These are phyloP conservation scores for Vaccinium vitisidaea DNA, from an alignment of 148 eudicot species.

Conservation along the genomic window DNA sequence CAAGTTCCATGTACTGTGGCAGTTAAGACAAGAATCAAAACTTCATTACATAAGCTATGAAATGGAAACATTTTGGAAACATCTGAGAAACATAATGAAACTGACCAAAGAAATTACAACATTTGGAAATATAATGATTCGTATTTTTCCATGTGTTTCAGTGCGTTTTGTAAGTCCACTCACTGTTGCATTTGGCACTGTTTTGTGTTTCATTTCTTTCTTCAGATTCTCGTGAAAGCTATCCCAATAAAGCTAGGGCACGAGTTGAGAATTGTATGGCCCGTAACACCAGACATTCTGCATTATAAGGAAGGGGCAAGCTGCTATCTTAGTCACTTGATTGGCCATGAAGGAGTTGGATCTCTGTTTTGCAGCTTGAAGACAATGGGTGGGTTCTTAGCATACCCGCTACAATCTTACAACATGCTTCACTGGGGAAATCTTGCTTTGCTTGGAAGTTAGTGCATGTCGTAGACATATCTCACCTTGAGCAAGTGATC, in stretches of 20 bases:
- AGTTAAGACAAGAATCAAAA: not conserved
- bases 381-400: slow-evolving; percentile 5
- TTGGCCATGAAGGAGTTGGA: slow-evolving; percentile 6
- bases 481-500: not conserved
- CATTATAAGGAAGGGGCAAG: slow-evolving; percentile 2
- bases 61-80: not conserved
- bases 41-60: not conserved
- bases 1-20: not conserved
- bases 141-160: not conserved
- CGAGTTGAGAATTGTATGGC: not conserved
- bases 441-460: not conserved
- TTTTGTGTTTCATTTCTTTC: slow-evolving; percentile 1
- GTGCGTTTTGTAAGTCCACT: not conserved
- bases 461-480: not conserved
- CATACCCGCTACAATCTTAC: not conserved
- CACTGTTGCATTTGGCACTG: not conserved
- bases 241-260: not conserved
- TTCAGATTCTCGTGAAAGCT: slow-evolving; percentile 3
- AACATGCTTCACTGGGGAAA: not conserved
- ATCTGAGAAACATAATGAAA: not conserved
- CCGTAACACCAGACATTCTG: not conserved
- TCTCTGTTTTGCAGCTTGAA: slow-evolving; percentile 2
- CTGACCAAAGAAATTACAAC: not conserved
- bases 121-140: not conserved
- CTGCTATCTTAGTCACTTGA: not conserved